These are phyloP conservation scores for Trichomonascaceae sp. DNA, from an alignment of 1,139 yeast genomes.

Conservation along the genomic window DNA sequence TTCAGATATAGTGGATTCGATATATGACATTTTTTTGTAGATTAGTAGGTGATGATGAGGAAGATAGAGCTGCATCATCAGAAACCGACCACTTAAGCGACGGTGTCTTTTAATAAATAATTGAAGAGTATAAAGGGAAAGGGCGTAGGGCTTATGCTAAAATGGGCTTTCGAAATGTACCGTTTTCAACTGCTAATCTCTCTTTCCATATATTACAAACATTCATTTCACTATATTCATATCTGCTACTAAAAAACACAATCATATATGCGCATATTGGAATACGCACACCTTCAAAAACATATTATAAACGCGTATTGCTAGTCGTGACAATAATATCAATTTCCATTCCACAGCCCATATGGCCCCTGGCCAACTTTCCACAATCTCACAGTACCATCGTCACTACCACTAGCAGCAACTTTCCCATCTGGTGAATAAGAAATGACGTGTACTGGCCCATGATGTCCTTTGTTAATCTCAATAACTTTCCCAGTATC, in stretches of 20 bases:
- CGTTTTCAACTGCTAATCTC: neutral
- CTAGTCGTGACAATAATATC: no score
- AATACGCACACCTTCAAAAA: neutral
- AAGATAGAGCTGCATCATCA: neutral
- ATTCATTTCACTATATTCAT: neutral
- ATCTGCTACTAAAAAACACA: no score
- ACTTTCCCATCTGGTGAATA: slow-evolving; percentile 34
- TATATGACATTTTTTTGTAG: neutral
- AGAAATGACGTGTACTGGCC: slow-evolving; percentile 34
- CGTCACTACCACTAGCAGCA: slow-evolving; percentile 63
- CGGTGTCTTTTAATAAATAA: neutral
- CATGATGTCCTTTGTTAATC: slow-evolving; percentile 34
- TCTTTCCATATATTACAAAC: neutral
- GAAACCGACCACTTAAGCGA: no score
- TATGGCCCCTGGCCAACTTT: slow-evolving; percentile 30
- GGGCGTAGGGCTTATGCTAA: no score
- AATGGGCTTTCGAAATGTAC: no score
- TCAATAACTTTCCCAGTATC: slow-evolving; percentile 28
- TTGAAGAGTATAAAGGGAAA: no score
- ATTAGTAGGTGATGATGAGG: neutral
- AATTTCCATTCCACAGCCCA: slow-evolving; percentile 29
- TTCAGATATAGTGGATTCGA: neutral
- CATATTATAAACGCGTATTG: neutral
- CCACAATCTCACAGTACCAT: slow-evolving; percentile 67
- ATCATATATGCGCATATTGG: no score